Evolutionary conservation across 140 eudicot genomes (phyloP).

Genomic region (Erigeron philadelphicus): DNA sequence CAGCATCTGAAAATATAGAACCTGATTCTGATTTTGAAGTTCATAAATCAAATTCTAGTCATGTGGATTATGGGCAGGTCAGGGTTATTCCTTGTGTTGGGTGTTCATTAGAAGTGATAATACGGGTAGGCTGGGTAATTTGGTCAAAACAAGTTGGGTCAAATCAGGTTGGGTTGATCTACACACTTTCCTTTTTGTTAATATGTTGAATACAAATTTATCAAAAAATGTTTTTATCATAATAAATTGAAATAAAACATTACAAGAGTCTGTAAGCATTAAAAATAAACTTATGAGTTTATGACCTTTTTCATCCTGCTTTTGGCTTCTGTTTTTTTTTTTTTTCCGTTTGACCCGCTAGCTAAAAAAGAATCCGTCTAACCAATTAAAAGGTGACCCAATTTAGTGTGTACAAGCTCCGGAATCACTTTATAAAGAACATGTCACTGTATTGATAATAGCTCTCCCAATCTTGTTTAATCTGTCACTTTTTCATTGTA

Average conservation of each 20-base stretch:
- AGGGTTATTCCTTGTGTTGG: conserved; percentile 15
- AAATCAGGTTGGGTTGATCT: conserved; percentile 1
- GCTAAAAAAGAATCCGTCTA: too few species aligned
- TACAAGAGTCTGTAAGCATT: background rate
- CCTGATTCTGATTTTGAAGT: conserved; percentile 25
- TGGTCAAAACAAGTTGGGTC: conserved; percentile 1
- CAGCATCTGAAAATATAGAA: conserved; percentile 27
- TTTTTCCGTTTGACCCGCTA: background rate
- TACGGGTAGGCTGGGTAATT: conserved; percentile 15
- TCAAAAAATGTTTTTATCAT: background rate
- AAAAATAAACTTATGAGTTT: background rate
- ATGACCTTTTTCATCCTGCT: conserved; percentile 3
- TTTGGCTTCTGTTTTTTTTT: background rate
- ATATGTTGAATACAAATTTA: too few species aligned
- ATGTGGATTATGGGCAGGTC: conserved; percentile 30
- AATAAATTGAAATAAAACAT: background rate
- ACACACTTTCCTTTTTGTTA: background rate
- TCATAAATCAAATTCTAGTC: conserved; percentile 22
- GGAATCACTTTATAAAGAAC: too few species aligned
- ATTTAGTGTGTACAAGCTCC: too few species aligned
- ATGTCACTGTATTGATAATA: too few species aligned
- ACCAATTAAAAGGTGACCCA: too few species aligned
- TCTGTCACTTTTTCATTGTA: too few species aligned
- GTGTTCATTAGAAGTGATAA: background rate
- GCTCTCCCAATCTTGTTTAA: too few species aligned